Conservation (phyloP, 495 filamentous ascomycete genomes). For the Immersiella caudata region DNA sequence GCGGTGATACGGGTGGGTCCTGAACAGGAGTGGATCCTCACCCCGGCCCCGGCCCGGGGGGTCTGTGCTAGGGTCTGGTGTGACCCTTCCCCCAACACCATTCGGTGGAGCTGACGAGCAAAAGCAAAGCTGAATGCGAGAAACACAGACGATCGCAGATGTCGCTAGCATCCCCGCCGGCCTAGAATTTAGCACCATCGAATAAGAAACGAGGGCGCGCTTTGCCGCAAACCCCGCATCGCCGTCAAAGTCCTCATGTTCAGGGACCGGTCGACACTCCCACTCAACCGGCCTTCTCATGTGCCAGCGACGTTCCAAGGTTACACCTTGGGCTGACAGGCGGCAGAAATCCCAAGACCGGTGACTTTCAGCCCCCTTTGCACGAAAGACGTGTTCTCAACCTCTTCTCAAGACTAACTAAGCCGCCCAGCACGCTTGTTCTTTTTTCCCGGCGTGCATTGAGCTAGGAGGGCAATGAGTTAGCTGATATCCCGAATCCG, state of each 20-base stretch:
- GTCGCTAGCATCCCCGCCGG: not conserved
- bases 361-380: not conserved
- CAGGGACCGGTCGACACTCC: not conserved
- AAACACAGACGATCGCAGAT: constrained; percentile 3
- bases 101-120: not conserved
- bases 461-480: not conserved
- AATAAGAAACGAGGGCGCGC: not conserved
- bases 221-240: not conserved
- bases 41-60: not conserved
- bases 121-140: constrained; percentile 8
- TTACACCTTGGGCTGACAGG: not conserved
- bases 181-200: not conserved
- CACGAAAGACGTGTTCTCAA: not conserved
- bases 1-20: not conserved
- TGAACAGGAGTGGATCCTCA: not conserved
- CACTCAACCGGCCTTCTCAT: not conserved
- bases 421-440: not conserved
- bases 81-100: not conserved
- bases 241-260: not conserved
- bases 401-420: not conserved
- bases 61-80: not conserved
- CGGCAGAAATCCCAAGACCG: not conserved
- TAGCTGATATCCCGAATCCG: not conserved
- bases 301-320: not conserved
- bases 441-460: constrained; percentile 2